Base-by-base conservation (phyloP, 352 stramenopile genomes). In the Plasmopara muralis region DNA sequence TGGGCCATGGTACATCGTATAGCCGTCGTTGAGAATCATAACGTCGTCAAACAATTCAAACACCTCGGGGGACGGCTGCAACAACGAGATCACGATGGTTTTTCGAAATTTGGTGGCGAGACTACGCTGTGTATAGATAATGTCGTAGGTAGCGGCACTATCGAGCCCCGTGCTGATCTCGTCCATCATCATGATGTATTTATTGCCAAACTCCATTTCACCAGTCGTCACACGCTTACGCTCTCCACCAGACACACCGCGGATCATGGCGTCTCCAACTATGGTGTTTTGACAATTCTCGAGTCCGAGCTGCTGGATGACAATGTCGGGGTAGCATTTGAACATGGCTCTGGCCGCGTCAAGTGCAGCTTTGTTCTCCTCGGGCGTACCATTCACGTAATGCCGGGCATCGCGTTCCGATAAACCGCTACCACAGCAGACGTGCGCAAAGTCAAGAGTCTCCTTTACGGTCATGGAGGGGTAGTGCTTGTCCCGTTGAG, bases 11-110 rank as follows among this genome's bases (percentile, higher is more conserved):
- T 96, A 98, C 51, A 97, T 86, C 12, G 97, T 59, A 15, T 76
- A 55, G 18, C 93, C 92, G 25, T 95, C 72, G 62, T 89, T 89
- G 37, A 98, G 47, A n/a, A 98, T 60, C 39, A 97, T 77, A 5
- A 98, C 55, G 48, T 97, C 77, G 62, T 98, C 93, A 60, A 98
- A 98, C 14, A 97, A 68, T 5, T 73, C 71, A 34, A 96, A 93
- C 4, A 95, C 88, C 68, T 98, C 92, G 5, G 93, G 93, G 9
- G 91, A 77, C 28, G 92, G 92, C 68, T 98, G 74, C 12, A 96
- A 62, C 37, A 97, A 66, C 6, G 85, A 82, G 15, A 97, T 77
- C 6, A 89, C 75, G 4, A 74, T 39, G 2, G 77, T 85, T 47
- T 72, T 69, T 40, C 56, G 53, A 30, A 89, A 60, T 13, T 55